These are phyloP conservation scores for Gillenia trifoliata DNA, from an alignment of 306 rosid species.

Conservation along the genomic window DNA sequence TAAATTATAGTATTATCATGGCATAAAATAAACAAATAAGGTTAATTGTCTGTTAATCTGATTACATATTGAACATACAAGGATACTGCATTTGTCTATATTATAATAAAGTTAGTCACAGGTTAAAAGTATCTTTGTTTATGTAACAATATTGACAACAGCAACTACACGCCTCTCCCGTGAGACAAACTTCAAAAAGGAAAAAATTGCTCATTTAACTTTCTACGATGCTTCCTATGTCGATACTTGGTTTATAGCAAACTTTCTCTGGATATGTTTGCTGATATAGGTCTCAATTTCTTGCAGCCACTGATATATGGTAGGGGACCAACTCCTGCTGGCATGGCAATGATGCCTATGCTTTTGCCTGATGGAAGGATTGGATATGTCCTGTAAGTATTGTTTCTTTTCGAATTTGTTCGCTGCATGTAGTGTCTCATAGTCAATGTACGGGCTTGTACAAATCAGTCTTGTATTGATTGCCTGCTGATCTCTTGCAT, in stretches of 20 bases:
- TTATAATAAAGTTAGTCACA: neutral
- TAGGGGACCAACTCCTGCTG: constrained; percentile 51
- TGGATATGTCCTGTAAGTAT: constrained; percentile 63
- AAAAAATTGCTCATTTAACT: neutral
- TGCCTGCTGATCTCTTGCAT: neutral
- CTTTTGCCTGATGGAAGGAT: constrained; percentile 66
- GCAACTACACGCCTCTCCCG: neutral
- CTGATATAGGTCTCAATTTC: constrained; percentile 29
- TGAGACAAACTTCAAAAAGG: neutral
- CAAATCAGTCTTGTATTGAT: neutral
- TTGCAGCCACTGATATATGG: constrained; percentile 71
- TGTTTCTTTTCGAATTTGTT: constrained; percentile 10
- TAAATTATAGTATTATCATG: constrained; percentile 1
- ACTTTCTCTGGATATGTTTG: neutral
- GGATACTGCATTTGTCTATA: neutral
- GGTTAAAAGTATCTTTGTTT: neutral
- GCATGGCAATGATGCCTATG: constrained; percentile 73
- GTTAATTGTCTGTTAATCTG: neutral
- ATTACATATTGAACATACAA: neutral
- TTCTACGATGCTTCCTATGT: no score
- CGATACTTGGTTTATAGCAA: neutral
- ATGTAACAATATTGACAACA: neutral
- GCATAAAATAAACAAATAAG: neutral
- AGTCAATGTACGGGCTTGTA: neutral
- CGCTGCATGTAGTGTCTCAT: neutral